phyloP scores from a whole-genome alignment of 2,329 filamentous ascomycete species.

The Cytospora paraplurivora region DNA sequence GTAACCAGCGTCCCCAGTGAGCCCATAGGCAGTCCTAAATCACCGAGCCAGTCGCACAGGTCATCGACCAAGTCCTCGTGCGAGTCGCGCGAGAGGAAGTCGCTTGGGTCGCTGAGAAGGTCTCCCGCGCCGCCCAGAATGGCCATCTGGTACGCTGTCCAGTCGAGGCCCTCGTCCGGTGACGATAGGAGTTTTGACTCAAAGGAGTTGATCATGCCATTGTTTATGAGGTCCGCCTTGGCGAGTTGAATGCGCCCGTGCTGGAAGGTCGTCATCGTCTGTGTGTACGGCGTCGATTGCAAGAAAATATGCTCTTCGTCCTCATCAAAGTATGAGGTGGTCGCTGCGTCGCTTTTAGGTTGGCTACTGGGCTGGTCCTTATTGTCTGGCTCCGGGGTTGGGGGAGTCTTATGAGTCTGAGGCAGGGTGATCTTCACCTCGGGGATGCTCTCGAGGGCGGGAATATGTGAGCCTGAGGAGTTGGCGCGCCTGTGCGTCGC shows the following conservation, averaged over 20 bases:
- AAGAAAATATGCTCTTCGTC: slow-evolving; percentile 51
- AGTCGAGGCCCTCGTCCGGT: slow-evolving; percentile 58
- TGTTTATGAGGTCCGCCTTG: slow-evolving; percentile 44
- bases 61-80: slow-evolving; percentile 42
- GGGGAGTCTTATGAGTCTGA: slow-evolving; percentile 24
- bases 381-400: neutral
- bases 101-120: slow-evolving; percentile 47
- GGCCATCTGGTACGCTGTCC: slow-evolving; percentile 67
- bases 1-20: slow-evolving; percentile 42
- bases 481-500: slow-evolving; percentile 30
- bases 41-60: slow-evolving; percentile 54
- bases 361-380: neutral
- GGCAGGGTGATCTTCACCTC: slow-evolving; percentile 40
- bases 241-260: slow-evolving; percentile 59
- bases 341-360: slow-evolving; percentile 30
- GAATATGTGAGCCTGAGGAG: slow-evolving; percentile 28
- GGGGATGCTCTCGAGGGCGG: slow-evolving; percentile 46
- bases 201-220: slow-evolving; percentile 30
- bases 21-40: slow-evolving; percentile 49
- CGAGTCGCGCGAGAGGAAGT: slow-evolving; percentile 40
- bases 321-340: slow-evolving; percentile 23
- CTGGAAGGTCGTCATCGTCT: slow-evolving; percentile 51
- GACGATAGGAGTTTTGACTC: slow-evolving; percentile 38
- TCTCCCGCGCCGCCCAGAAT: slow-evolving; percentile 60
- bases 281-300: slow-evolving; percentile 51